A percentile compares a stretch with the other conserved stretches of the same genome.
Conservation (phyloP, 495 filamentous ascomycete species). For the Aspergillus wentii region DNA sequence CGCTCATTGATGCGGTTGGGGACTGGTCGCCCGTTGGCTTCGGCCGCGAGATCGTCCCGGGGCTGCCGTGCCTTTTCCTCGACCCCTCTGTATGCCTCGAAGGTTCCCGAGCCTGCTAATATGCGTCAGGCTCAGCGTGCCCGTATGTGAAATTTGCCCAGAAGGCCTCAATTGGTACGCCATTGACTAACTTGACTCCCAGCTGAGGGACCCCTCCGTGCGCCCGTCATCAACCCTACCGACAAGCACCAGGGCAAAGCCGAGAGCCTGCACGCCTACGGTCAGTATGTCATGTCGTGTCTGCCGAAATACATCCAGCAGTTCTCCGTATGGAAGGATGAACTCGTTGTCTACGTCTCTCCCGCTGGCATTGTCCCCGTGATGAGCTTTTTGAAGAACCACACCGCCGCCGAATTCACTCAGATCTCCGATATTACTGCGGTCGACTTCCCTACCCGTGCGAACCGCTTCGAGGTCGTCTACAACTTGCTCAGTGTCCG, state of each 20-base stretch:
- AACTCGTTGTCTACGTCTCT: constrained; percentile 88
- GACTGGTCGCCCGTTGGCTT: constrained; percentile 56
- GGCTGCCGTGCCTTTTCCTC: constrained; percentile 51
- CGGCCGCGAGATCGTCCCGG: constrained; percentile 52
- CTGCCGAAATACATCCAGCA: constrained; percentile 98
- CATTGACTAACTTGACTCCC: constrained; percentile 9
- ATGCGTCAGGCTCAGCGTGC: constrained; percentile 61
- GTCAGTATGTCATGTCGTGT: constrained; percentile 92
- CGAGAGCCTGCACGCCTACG: constrained; percentile 84
- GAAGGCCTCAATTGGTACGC: constrained; percentile 1
- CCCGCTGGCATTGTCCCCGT: constrained; percentile 84
- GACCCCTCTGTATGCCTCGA: constrained; percentile 51
- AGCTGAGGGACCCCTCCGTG: constrained; percentile 63
- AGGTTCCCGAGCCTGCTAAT: constrained; percentile 55
- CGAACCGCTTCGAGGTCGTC: constrained; percentile 94
- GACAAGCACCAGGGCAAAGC: constrained; percentile 87
- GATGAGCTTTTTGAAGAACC: constrained; percentile 93
- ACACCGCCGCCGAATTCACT: constrained; percentile 95
- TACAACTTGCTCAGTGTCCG: constrained; percentile 96
- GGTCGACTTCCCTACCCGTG: constrained; percentile 91
- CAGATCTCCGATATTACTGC: constrained; percentile 87
- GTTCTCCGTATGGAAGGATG: constrained; percentile 99
- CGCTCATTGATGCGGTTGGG: constrained; percentile 65
- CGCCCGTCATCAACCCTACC: constrained; percentile 81
- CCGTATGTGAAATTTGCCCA: constrained; percentile 38